phyloP scores from a whole-genome alignment of 164 flowering plant species.

The Amborella trichopoda region DNA sequence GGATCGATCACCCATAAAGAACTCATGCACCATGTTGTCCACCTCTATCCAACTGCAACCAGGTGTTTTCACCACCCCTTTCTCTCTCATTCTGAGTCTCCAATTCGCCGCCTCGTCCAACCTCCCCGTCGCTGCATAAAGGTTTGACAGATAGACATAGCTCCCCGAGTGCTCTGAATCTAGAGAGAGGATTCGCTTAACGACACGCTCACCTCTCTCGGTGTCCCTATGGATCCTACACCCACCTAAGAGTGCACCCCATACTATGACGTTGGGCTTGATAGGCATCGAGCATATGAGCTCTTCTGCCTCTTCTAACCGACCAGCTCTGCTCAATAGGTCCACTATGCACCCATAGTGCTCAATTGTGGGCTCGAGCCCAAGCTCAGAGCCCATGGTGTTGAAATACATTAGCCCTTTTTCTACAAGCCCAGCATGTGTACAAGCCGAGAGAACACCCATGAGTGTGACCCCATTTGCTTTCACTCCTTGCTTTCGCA shows the following conservation, averaged over 20 bases:
- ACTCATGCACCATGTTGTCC: constrained; percentile 20
- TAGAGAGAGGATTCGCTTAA: constrained; percentile 21
- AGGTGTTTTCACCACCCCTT: constrained; percentile 36
- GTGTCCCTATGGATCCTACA: constrained; percentile 22
- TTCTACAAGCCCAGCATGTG: constrained; percentile 43
- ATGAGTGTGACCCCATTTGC: constrained; percentile 44
- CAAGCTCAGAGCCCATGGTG: constrained; percentile 23
- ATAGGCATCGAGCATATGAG: constrained; percentile 38
- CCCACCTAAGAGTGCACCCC: constrained; percentile 25
- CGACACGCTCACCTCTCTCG: constrained; percentile 22
- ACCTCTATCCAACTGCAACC: constrained; percentile 36
- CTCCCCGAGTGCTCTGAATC: constrained; percentile 32
- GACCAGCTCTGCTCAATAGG: constrained; percentile 44
- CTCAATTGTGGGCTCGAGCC: constrained; percentile 29
- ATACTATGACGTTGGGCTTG: constrained; percentile 39
- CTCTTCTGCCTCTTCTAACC: constrained; percentile 29
- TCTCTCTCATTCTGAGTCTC: constrained; percentile 25
- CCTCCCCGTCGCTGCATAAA: constrained; percentile 23
- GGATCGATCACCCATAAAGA: constrained; percentile 20
- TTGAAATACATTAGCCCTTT: constrained; percentile 28
- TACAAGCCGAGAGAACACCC: constrained; percentile 38
- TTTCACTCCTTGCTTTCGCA: constrained; percentile 24
- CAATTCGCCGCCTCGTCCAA: constrained; percentile 27
- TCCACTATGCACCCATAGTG: constrained; percentile 50
- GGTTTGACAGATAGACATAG: constrained; percentile 27